phyloP scores from a whole-genome alignment of 2,329 filamentous ascomycete species.

The Chaetomium strumarium region DNA sequence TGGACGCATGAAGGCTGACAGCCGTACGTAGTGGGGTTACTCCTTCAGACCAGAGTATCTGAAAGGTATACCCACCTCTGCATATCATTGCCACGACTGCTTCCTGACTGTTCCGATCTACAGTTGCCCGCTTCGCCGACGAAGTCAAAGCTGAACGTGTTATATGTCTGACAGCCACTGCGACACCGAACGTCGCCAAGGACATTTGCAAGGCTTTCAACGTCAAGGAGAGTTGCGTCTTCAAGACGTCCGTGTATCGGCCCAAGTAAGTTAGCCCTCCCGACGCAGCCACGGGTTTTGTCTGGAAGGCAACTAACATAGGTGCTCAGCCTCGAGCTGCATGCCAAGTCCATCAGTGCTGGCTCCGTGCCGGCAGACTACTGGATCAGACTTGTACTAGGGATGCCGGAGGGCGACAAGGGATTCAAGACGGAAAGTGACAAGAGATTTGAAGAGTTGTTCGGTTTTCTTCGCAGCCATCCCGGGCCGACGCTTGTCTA shows the following conservation, averaged over 20 bases:
- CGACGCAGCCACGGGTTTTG: neutral
- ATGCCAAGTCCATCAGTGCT: too few relatives aligned
- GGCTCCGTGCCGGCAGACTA: too few relatives aligned
- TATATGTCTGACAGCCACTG: slow-evolving; percentile 55
- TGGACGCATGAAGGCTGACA: too few relatives aligned
- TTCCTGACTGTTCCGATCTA: too few relatives aligned
- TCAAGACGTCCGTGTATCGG: slow-evolving; percentile 53
- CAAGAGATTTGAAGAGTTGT: slow-evolving; percentile 30
- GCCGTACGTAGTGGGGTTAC: slow-evolving; percentile 39
- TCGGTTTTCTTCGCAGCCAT: slow-evolving; percentile 44
- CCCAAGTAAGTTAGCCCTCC: slow-evolving; percentile 41
- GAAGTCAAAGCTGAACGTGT: slow-evolving; percentile 53
- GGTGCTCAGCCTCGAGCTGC: slow-evolving; percentile 29
- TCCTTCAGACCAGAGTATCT: slow-evolving; percentile 46
- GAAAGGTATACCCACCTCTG: slow-evolving; percentile 25
- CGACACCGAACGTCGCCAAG: slow-evolving; percentile 47
- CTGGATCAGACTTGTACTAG: too few relatives aligned
- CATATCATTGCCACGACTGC: too few relatives aligned
- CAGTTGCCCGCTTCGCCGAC: slow-evolving; percentile 48
- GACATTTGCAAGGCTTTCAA: slow-evolving; percentile 40
- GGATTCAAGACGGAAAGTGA: too few relatives aligned
- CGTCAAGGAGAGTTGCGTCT: slow-evolving; percentile 39
- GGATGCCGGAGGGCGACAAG: too few relatives aligned
- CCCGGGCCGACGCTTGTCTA: slow-evolving; percentile 56
- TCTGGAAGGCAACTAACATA: slow-evolving; percentile 33